Conservation (phyloP, 2,329 filamentous ascomycete species). For the Exserohilum turcica region DNA sequence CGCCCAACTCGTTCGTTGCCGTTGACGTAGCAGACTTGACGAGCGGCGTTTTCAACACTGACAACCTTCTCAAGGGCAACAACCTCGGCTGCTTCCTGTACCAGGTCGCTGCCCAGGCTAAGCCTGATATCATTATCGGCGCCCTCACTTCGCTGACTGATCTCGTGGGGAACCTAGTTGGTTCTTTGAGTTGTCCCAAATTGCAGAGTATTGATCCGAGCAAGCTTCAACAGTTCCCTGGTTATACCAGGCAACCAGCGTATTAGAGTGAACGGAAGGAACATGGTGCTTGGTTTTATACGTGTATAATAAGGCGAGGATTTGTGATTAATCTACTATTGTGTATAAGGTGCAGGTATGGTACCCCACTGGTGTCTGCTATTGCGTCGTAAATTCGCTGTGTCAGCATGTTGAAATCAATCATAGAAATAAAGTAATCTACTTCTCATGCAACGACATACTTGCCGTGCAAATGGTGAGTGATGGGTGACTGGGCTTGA, state of each 20-base stretch:
- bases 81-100: slow-evolving; percentile 28
- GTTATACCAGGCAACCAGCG: slow-evolving; percentile 22
- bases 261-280: slow-evolving; percentile 13
- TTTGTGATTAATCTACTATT: no score
- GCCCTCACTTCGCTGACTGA: slow-evolving; percentile 18
- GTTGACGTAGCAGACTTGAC: slow-evolving; percentile 24
- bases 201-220: slow-evolving; percentile 20
- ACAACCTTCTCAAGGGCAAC: slow-evolving; percentile 22
- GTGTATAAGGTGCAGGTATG: no score
- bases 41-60: slow-evolving; percentile 23
- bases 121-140: slow-evolving; percentile 28
- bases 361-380: no score
- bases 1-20: slow-evolving; percentile 28
- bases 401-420: no score
- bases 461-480: no score
- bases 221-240: slow-evolving; percentile 26
- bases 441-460: no score
- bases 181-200: slow-evolving; percentile 23
- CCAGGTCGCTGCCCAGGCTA: slow-evolving; percentile 26
- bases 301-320: no score
- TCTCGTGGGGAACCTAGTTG: slow-evolving; percentile 21
- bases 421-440: no score
- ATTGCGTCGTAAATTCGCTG: no score
- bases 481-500: no score
- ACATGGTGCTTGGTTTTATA: no score